Base-by-base conservation (phyloP, 257 asterid species). In the Fraxinus americana region DNA sequence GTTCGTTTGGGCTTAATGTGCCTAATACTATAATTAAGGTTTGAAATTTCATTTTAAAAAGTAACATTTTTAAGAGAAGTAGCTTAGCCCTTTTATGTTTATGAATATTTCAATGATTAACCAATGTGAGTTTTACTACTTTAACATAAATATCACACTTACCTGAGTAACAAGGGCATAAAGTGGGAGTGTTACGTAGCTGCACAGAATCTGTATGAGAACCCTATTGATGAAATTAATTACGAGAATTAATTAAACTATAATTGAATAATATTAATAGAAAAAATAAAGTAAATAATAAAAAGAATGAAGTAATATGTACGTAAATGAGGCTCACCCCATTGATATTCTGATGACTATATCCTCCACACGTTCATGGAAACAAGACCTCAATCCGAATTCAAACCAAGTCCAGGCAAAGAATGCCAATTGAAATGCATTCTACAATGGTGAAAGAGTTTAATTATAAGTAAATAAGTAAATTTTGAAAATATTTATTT, bases 131-230 rank as follows among this genome's bases (percentile, higher is more conserved):
- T 7, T 50, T 50, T 50, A 29, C 0, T 36, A 1, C 9, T 36
- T 35, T 29, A 11, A 54, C 10, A 54, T 54, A 17, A 59, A 59
- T 7, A 21, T 11, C 61, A 2, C 43, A 77, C 38, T 57, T 88
- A 93, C 99, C 99, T 93, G 99, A 48, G 98, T 93, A 7, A 93
- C 99, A 7, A 96, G 96, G 77, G 98, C 99, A 81, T 93, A 92
- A 0, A 93, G 94, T 17, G 99, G 98, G 43, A 96, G 97, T 1
- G 97, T 96, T 23, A 96, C 97, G 25, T 93, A 96, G 70, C 98
- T 92, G 85, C 99, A 96, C 13, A 96, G 84, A 30, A 91, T 83
- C 77, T 93, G 96, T 21, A 90, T 89, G 75, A 96, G 87, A 61
- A 93, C 71, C 84, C 99, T 96, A 84, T 77, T 77, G 75, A 54